Evolutionary conservation across 2,329 filamentous ascomycete species (phyloP).

Genomic region (Fusarium chaquense): DNA sequence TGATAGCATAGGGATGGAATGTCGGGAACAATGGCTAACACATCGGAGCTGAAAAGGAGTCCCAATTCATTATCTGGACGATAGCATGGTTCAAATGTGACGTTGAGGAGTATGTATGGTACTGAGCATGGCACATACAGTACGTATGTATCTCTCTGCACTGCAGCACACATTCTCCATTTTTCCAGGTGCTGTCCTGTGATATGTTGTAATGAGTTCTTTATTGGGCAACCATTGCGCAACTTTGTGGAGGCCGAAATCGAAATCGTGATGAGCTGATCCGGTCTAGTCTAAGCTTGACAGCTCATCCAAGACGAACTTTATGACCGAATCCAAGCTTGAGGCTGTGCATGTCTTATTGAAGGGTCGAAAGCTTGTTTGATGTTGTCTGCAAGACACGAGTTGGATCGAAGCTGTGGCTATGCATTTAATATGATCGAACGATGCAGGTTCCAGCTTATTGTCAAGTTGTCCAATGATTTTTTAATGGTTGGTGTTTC

Average conservation of each 20-base stretch:
- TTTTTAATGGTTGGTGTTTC: not conserved
- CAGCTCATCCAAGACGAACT: conserved; percentile 7
- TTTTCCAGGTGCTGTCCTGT: conserved; percentile 27
- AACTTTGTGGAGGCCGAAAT: conserved; percentile 24
- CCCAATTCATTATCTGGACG: conserved; percentile 21
- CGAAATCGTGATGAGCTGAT: conserved; percentile 29
- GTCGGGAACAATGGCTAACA: not conserved
- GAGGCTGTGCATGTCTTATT: conserved; percentile 20
- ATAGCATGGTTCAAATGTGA: conserved; percentile 33
- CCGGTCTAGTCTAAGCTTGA: conserved; percentile 9
- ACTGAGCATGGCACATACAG: conserved; percentile 1
- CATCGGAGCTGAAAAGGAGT: conserved; percentile 30
- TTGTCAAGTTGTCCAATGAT: not conserved
- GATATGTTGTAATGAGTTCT: conserved; percentile 18
- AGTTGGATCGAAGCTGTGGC: conserved; percentile 10
- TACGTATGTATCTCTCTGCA: not conserved
- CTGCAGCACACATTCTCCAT: conserved; percentile 15
- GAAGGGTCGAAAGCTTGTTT: conserved; percentile 20
- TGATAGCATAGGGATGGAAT: conserved; percentile 17
- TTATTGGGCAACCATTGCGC: conserved; percentile 41
- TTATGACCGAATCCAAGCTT: conserved; percentile 5
- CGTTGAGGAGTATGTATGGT: conserved; percentile 18
- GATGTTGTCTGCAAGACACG: not conserved
- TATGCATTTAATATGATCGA: conserved; percentile 9
- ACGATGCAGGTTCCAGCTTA: not conserved